These are phyloP conservation scores for Cladosporium sphaerospermum DNA, from an alignment of 2,329 filamentous ascomycete genomes.

Conservation along the genomic window DNA sequence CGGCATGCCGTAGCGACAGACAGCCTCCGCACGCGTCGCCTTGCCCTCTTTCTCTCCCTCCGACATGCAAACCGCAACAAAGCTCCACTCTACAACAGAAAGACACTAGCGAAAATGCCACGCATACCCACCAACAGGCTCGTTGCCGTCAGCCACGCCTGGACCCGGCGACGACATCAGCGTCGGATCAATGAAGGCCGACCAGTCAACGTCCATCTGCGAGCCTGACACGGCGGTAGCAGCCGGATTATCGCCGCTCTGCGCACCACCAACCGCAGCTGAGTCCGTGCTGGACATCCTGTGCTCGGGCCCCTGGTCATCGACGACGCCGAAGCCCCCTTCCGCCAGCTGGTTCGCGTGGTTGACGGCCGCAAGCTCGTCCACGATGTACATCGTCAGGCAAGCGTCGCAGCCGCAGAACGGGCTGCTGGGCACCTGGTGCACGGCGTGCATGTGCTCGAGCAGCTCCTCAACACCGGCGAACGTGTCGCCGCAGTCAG, in stretches of 20 bases:
- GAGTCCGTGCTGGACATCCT: not conserved
- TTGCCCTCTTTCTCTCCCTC: no score
- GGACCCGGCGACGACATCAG: no score
- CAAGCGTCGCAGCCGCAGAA: conserved; percentile 7
- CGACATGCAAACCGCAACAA: no score
- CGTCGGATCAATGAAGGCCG: not conserved
- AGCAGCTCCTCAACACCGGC: not conserved
- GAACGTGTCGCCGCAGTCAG: not conserved
- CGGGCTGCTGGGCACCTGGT: not conserved
- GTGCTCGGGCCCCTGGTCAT: not conserved
- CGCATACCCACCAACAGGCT: no score
- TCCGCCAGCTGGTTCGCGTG: not conserved
- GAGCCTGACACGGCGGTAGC: not conserved
- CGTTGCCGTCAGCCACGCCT: no score
- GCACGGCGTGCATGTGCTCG: conserved; percentile 6
- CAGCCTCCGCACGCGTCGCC: no score
- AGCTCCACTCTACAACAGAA: no score
- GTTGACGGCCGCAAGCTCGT: not conserved
- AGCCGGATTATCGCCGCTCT: not conserved
- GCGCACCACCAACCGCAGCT: not conserved
- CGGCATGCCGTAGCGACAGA: no score
- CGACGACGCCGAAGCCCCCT: not conserved
- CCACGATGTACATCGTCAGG: not conserved
- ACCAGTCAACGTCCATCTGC: not conserved
- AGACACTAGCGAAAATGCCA: no score